These are phyloP conservation scores for Symbiodinium natans DNA, from an alignment of 73 alveolate species.

Conservation along the genomic window DNA sequence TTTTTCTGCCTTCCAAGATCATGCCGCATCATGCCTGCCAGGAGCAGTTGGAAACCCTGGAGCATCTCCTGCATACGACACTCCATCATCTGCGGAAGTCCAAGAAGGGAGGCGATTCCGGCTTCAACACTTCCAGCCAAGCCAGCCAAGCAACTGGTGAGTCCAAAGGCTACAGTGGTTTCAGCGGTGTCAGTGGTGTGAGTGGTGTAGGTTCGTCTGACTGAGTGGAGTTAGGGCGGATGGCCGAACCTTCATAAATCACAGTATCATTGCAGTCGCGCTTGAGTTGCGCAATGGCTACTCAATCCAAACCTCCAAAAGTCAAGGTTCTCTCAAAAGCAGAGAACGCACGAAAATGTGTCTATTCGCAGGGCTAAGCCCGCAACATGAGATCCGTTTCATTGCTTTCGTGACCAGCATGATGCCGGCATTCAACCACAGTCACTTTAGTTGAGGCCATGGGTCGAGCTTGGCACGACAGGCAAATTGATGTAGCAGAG, in stretches of 20 bases:
- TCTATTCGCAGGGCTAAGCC: background rate
- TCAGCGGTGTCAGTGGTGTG: background rate
- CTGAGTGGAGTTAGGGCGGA: background rate
- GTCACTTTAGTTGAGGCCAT: background rate
- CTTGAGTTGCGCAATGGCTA: background rate
- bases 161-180: background rate
- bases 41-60: slow-evolving; percentile 39
- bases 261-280: background rate
- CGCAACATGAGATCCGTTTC: background rate
- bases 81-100: background rate
- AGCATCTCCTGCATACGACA: slow-evolving; percentile 5
- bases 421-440: too few relatives aligned
- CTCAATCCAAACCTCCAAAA: background rate
- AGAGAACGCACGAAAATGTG: background rate
- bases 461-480: background rate
- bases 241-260: background rate
- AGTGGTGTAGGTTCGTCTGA: background rate
- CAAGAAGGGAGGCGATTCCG: background rate
- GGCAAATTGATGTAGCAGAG: too few relatives aligned
- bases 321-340: background rate
- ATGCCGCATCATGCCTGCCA: background rate
- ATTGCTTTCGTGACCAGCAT: too few relatives aligned
- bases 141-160: too few relatives aligned
- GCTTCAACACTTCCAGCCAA: background rate
- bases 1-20: background rate